phyloP scores from a whole-genome alignment of 2,329 filamentous ascomycete species.

The Fusarium nodosum region DNA sequence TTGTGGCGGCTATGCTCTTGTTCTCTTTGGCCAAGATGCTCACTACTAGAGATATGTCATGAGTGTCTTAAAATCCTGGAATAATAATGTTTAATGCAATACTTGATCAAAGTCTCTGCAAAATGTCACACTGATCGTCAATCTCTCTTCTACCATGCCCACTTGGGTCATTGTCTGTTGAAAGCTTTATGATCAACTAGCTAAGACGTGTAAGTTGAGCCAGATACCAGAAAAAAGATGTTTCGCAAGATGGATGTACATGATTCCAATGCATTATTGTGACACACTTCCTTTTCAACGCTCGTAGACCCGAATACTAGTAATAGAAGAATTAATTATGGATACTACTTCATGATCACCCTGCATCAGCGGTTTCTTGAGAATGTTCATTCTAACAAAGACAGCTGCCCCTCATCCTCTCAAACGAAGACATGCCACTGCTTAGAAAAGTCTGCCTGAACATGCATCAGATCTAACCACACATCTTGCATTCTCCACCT shows the following conservation, averaged over 20 bases:
- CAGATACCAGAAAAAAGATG: too few relatives aligned
- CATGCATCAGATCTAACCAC: slow-evolving; percentile 13
- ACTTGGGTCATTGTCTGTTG: not conserved
- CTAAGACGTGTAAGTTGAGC: too few relatives aligned
- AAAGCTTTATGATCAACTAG: too few relatives aligned
- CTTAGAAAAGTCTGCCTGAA: not conserved
- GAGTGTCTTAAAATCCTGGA: not conserved
- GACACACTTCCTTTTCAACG: not conserved
- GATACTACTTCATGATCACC: not conserved
- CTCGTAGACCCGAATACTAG: not conserved
- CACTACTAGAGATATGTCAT: not conserved
- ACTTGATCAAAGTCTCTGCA: not conserved
- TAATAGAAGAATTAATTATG: not conserved
- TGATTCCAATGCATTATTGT: too few relatives aligned
- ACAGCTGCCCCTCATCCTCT: not conserved
- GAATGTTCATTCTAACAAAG: not conserved
- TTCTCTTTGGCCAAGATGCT: not conserved
- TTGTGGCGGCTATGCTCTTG: not conserved
- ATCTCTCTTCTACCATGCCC: not conserved
- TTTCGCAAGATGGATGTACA: too few relatives aligned
- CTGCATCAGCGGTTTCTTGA: not conserved
- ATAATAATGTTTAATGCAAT: not conserved
- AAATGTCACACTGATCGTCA: not conserved
- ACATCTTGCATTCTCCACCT: slow-evolving; percentile 34
- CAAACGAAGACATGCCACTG: not conserved